Percentiles rank a stretch among this genome's conserved stretches.
phyloP scores from a whole-genome alignment of 768 basidiomycete genomes.

The Termitomyces sp. region DNA sequence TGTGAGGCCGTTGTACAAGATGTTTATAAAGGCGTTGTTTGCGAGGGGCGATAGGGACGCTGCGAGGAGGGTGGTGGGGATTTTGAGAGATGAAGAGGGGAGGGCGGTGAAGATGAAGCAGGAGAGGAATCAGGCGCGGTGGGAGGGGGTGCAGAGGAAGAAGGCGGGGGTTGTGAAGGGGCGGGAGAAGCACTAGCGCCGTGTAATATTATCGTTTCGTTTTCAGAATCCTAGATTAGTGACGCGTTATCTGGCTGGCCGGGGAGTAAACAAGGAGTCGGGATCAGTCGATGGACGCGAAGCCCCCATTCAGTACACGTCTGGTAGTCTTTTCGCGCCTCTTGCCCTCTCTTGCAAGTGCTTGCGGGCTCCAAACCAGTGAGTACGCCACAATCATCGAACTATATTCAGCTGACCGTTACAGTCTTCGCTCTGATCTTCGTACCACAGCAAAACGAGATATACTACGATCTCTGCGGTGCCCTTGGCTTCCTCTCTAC shows the following conservation, averaged over 20 bases:
- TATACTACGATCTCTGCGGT: conserved; percentile 65
- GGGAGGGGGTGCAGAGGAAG: conserved; percentile 25
- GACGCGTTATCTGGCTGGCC: neutral
- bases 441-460: conserved; percentile 63
- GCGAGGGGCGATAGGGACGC: conserved; percentile 48
- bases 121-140: conserved; percentile 25
- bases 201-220: neutral
- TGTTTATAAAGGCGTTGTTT: conserved; percentile 67
- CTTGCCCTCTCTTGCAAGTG: conserved; percentile 42
- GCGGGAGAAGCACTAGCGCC: neutral
- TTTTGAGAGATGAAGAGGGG: conserved; percentile 45
- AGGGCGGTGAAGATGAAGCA: conserved; percentile 25
- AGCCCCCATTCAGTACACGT: too few species aligned
- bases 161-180: conserved; percentile 2
- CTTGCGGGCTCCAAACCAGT: conserved; percentile 52
- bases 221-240: neutral
- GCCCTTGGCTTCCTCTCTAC: conserved; percentile 63
- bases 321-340: conserved; percentile 52
- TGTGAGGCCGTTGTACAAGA: conserved; percentile 65
- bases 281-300: neutral
- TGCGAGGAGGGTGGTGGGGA: conserved; percentile 49
- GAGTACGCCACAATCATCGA: conserved; percentile 23
- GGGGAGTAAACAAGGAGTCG: neutral
- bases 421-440: conserved; percentile 51
- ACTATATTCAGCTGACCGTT: neutral